A percentile compares a stretch with the other conserved stretches of the same genome.
phyloP scores from a whole-genome alignment of 1,284 basidiomycete genomes.

The Rhodotorula sp. region DNA sequence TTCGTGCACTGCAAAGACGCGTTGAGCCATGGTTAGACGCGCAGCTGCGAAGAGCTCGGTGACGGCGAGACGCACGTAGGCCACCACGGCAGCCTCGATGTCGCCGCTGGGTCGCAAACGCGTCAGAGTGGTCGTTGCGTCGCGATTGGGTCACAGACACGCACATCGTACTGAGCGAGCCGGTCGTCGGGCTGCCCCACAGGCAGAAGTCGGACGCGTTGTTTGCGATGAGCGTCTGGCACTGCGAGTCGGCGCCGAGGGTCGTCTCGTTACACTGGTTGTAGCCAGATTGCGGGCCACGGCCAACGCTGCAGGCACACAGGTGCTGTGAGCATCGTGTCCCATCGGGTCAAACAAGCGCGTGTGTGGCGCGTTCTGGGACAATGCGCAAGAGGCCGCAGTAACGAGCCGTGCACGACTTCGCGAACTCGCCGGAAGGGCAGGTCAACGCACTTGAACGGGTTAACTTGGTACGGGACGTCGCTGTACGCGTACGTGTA shows the following conservation, averaged over 20 bases:
- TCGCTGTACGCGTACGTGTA: constrained; percentile 21
- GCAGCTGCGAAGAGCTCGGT: neutral
- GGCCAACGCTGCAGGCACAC: neutral
- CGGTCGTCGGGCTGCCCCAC: constrained; percentile 25
- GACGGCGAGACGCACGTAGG: constrained; percentile 21
- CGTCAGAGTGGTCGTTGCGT: neutral
- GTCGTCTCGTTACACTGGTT: constrained; percentile 72
- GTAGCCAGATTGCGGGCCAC: constrained; percentile 50
- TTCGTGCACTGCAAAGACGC: constrained; percentile 48
- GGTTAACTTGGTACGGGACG: constrained; percentile 8
- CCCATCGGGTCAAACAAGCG: neutral
- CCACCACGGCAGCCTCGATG: constrained; percentile 44
- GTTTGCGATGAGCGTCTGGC: constrained; percentile 59
- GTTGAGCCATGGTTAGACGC: neutral
- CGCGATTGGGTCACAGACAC: neutral
- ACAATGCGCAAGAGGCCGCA: neutral
- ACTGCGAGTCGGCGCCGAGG: constrained; percentile 61
- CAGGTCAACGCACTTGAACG: neutral
- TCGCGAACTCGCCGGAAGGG: neutral
- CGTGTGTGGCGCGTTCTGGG: neutral
- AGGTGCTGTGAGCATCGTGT: neutral
- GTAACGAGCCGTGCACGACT: neutral
- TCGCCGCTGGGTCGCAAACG: constrained; percentile 16
- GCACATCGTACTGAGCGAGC: constrained; percentile 22
- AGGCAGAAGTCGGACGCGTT: constrained; percentile 39